A percentile compares a stretch with the other conserved stretches of the same genome.
Evolutionary conservation across 2,329 filamentous ascomycete species (phyloP).

Genomic region (Fusarium sororula): DNA sequence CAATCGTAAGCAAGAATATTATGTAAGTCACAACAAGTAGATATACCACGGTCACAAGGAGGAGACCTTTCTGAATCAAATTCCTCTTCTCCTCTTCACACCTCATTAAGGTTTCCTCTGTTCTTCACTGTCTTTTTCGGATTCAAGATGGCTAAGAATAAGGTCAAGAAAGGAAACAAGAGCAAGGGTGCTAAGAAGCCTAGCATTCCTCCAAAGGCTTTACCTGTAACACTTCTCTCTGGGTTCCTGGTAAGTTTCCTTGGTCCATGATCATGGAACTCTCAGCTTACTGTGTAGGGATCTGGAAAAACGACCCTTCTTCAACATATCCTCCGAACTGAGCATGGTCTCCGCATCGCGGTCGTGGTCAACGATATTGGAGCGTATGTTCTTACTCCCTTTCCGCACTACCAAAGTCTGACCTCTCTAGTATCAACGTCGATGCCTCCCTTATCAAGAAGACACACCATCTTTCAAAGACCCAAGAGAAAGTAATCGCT

Average conservation of each 20-base stretch:
- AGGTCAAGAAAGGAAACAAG: slow-evolving; percentile 16
- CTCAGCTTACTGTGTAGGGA: slow-evolving; percentile 53
- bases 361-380: slow-evolving; percentile 80
- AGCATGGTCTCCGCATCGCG: slow-evolving; percentile 74
- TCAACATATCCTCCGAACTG: slow-evolving; percentile 72
- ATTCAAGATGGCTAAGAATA: slow-evolving; percentile 30
- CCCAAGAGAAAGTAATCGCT: slow-evolving; percentile 71
- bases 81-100: no score
- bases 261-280: fast-evolving
- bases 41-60: not conserved
- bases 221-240: slow-evolving; percentile 49
- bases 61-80: fast-evolving
- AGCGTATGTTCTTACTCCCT: slow-evolving; percentile 49
- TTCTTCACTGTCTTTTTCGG: not conserved
- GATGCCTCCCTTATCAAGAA: slow-evolving; percentile 69
- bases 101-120: no score
- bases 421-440: slow-evolving; percentile 64
- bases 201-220: slow-evolving; percentile 31
- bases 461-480: slow-evolving; percentile 64
- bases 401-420: not conserved
- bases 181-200: slow-evolving; percentile 27
- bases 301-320: slow-evolving; percentile 77
- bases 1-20: not conserved
- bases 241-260: slow-evolving; percentile 44
- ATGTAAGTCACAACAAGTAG: slow-evolving; percentile 5